These are phyloP conservation scores for Agrocybe pediades DNA, from an alignment of 768 basidiomycete genomes.

Conservation along the genomic window DNA sequence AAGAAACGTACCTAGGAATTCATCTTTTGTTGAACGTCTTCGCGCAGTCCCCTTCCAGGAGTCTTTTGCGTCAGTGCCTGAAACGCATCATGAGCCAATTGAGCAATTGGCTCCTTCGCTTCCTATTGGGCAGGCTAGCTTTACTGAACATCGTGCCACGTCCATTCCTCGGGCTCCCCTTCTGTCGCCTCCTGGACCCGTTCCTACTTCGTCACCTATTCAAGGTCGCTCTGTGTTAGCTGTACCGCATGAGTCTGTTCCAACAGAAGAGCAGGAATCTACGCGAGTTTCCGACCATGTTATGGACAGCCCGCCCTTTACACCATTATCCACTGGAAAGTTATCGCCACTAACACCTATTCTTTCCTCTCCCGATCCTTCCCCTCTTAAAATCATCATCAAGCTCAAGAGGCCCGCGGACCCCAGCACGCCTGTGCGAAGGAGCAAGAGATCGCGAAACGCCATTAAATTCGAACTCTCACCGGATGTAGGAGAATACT, in stretches of 20 bases:
- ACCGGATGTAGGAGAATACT: background rate
- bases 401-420: conserved; percentile 18
- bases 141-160: background rate
- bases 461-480: conserved; percentile 11
- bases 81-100: background rate
- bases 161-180: conserved; percentile 5
- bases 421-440: conserved; percentile 13
- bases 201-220: conserved; percentile 8
- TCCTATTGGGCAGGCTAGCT: background rate
- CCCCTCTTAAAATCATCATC: conserved; percentile 18
- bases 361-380: conserved; percentile 14
- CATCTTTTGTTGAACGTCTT: conserved; percentile 22
- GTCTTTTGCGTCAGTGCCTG: background rate
- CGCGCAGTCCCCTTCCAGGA: conserved; percentile 6
- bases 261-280: background rate
- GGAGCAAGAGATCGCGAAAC: conserved; percentile 24
- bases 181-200: conserved; percentile 19
- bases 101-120: conserved; percentile 1
- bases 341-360: conserved; percentile 31
- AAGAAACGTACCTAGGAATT: conserved; percentile 3
- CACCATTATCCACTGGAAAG: conserved; percentile 5
- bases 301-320: background rate
- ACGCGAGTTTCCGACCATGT: background rate
- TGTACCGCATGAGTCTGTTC: background rate
- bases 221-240: background rate